A percentile compares a stretch with the other conserved stretches of the same genome.
phyloP scores from a whole-genome alignment of 257 asterid species.

The Nicotiana undulata region DNA sequence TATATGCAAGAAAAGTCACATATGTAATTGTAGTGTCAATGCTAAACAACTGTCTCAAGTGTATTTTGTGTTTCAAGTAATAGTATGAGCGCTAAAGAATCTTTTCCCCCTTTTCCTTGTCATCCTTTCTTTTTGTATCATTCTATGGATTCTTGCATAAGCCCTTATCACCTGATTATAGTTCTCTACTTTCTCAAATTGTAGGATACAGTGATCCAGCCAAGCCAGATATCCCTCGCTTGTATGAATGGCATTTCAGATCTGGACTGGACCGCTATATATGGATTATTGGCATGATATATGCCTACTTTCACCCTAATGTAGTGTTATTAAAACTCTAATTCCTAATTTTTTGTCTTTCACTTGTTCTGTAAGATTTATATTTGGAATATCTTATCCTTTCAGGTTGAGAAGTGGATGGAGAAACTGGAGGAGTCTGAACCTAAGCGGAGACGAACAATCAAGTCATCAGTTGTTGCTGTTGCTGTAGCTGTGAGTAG shows the following conservation, averaged over 20 bases:
- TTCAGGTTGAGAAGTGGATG: conserved; percentile 91
- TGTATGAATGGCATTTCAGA: conserved; percentile 95
- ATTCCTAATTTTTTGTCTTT: neutral
- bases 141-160: neutral
- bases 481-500: conserved; percentile 52
- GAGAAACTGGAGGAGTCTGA: conserved; percentile 93
- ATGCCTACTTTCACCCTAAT: conserved; percentile 72
- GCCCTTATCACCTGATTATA: conserved; percentile 12
- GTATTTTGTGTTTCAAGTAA: neutral
- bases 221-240: conserved; percentile 80
- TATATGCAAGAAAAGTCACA: neutral
- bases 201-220: conserved; percentile 88
- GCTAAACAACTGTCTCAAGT: neutral
- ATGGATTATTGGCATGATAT: conserved; percentile 86
- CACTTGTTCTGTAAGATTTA: neutral
- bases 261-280: conserved; percentile 89
- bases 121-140: neutral
- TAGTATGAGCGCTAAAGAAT: neutral
- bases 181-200: conserved; percentile 16
- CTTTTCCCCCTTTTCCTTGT: neutral
- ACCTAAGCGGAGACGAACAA: conserved; percentile 56
- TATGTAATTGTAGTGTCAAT: neutral
- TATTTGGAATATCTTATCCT: conserved; percentile 9
- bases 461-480: conserved; percentile 58
- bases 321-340: conserved; percentile 27